Evolutionary conservation across 2,329 filamentous ascomycete genomes (phyloP), one percentile per base, ranked within the genome.

Genomic region (Triangularia verruculosa): DNA sequence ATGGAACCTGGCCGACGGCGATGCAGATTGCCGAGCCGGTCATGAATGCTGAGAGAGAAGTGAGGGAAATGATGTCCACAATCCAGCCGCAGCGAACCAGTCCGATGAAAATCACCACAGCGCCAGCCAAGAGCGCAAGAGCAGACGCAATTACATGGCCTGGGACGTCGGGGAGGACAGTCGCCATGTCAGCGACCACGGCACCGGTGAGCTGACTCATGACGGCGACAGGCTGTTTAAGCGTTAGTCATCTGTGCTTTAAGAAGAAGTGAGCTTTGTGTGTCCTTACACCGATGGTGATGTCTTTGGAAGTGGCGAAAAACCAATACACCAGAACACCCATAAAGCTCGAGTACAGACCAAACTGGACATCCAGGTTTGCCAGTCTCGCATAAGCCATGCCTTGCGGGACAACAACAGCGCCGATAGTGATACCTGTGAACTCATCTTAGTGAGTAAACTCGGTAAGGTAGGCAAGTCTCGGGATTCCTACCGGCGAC

Each of bases 221-320:
- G 69, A 98, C 95, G 39, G 95, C 95, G 57, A 98, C 95, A 30
- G 94, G 94, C 89, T 92, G 56, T 54, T 39, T 5, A 24, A 57
- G 43, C 59, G 67, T 68, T 28, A 69, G 63, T 27, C 66, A 70
- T 34, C 53, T 15, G 6, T n/a, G 13, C 5, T 20, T 15, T n/a
- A 54, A n/a, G 62, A 67, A n/a, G n/a, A n/a, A n/a, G n/a, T 64
- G 70, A 39, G 13, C 57, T 54, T 28, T 3, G 22, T 3, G 30
- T 68, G 57, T 1, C 84, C 88, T 78, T 82, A 91, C 89, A 15
- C 94, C 94, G 62, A 98, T 98, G 9, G 94, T 97, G 73, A 99
- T 98, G 76, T 99, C 94, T 75, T 98, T 99, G 13, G 94, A 97
- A 0, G 95, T 99, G 32, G 93, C 95, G 73, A 98, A 98, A 74